phyloP scores from a whole-genome alignment of 305 asterid species.

The Fraxinus xanthoxyloides region DNA sequence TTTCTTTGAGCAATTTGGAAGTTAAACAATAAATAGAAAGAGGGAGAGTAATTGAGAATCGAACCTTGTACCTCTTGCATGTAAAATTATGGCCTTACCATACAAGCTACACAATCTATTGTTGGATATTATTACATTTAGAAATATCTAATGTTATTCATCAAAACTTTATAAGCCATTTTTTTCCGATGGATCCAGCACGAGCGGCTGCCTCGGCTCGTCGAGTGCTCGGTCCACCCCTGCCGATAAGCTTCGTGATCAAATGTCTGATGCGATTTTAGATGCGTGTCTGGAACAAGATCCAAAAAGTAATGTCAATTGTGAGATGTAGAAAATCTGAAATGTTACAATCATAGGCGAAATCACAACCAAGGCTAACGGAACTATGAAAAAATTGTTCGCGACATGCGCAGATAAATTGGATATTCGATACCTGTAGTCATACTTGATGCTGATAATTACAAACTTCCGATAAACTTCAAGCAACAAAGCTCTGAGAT shows the following conservation, averaged over 20 bases:
- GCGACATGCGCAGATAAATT: slow-evolving; percentile 15
- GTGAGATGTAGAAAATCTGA: slow-evolving; percentile 16
- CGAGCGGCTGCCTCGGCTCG: no score
- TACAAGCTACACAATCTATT: no score
- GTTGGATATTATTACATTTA: no score
- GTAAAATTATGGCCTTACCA: no score
- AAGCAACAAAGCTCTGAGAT: slow-evolving; percentile 17
- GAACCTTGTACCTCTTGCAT: no score
- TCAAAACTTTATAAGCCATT: neutral
- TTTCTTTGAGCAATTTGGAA: no score
- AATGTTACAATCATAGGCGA: slow-evolving; percentile 23
- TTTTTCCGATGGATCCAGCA: no score
- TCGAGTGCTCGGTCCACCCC: no score
- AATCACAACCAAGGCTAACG: slow-evolving; percentile 25
- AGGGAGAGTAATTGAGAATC: no score
- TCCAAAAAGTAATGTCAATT: slow-evolving; percentile 27
- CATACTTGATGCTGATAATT: slow-evolving; percentile 19
- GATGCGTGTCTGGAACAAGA: slow-evolving; percentile 31
- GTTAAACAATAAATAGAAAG: no score
- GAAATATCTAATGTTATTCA: no score
- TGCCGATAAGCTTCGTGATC: slow-evolving; percentile 32
- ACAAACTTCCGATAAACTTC: slow-evolving; percentile 22
- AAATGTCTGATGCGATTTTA: slow-evolving; percentile 28
- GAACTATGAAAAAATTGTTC: slow-evolving; percentile 21
- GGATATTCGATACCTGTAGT: slow-evolving; percentile 17